Base-by-base conservation (phyloP, 225 moss, liverwort and hornwort species). In the Takakia lepidozioides region DNA sequence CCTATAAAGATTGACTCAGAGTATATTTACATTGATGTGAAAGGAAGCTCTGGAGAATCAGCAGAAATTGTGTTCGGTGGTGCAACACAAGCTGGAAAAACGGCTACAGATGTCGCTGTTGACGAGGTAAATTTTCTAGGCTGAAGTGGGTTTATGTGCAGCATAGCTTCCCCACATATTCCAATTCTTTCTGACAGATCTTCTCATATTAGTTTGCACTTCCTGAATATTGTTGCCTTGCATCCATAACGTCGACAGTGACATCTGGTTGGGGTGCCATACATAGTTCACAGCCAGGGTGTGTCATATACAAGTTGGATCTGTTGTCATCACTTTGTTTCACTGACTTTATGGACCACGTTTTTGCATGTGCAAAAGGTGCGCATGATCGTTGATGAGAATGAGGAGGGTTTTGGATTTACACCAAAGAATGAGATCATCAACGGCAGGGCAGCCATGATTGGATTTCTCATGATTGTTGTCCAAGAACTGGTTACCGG, bases 21-120 rank as follows among this genome's bases (percentile, higher is more conserved):
- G 2, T 83, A 71, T 10, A 82, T 91, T 27, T 77, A 29, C 51
- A 84, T 99, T 68, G 76, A 71, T 16, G 76, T 83, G 61, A 80
- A 29, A 58, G 74, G 71, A 19, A 60, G 43, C 23, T 52, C 49
- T 13, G 92, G 92, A 23, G 54, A 83, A 46, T 61, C 71, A 34
- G 91, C 91, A 10, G 87, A 99, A 68, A 85, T 99, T 34, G 91
- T 99, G 2, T 99, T 87, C 13, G 98, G 98, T n/a, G 85, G 91
- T 37, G 49, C 72, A 21, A 81, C 71, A 2, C 83, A 91, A 55
- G 98, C 91, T 8, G 98, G 91, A 18, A 71, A 23, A 59, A 99
- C 98, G 10, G 98, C 98, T 25, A 71, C 65, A 14, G 87, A 91
- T 29, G 87, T 98, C 23, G 56, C 65, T 55, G 98, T 91, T 0